These are phyloP conservation scores for Irpex rosettiformis DNA, from an alignment of 1,284 basidiomycete species.

Conservation along the genomic window DNA sequence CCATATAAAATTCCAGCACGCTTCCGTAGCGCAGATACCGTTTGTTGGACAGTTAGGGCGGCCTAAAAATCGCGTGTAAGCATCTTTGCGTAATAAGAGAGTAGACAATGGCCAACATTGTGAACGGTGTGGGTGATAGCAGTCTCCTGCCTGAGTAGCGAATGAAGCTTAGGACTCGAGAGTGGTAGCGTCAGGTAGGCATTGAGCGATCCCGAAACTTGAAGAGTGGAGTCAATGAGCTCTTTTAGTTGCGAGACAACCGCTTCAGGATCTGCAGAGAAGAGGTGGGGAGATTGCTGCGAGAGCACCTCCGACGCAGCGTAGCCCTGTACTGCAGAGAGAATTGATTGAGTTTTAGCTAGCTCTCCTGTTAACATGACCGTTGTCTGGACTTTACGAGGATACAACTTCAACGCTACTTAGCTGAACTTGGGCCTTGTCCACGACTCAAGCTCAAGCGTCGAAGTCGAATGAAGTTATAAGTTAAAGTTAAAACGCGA, in stretches of 20 bases:
- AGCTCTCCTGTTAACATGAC: not conserved
- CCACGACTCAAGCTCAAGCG: too few species aligned
- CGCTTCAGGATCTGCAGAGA: slow-evolving; percentile 7
- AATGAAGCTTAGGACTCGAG: slow-evolving; percentile 61
- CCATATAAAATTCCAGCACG: slow-evolving; percentile 47
- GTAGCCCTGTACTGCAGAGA: slow-evolving; percentile 10
- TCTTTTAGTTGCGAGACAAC: slow-evolving; percentile 16
- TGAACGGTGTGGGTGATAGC: slow-evolving; percentile 46
- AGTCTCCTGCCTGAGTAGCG: slow-evolving; percentile 61
- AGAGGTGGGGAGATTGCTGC: slow-evolving; percentile 10
- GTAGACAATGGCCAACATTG: slow-evolving; percentile 34
- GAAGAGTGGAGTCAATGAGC: slow-evolving; percentile 47
- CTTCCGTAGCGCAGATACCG: slow-evolving; percentile 40
- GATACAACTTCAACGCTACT: too few species aligned
- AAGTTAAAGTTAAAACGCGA: too few species aligned
- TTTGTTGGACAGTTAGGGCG: slow-evolving; percentile 46
- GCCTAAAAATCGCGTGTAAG: slow-evolving; percentile 33
- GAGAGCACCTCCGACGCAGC: slow-evolving; percentile 8
- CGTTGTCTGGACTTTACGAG: too few species aligned
- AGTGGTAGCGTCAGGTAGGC: slow-evolving; percentile 46
- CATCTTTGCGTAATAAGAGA: slow-evolving; percentile 4
- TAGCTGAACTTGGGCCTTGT: too few species aligned
- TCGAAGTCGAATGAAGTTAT: too few species aligned
- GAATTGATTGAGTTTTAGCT: not conserved
- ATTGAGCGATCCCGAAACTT: slow-evolving; percentile 50